Evolutionary conservation across 2,329 filamentous ascomycete genomes (phyloP).

Genomic region (Talaromyces sp.): DNA sequence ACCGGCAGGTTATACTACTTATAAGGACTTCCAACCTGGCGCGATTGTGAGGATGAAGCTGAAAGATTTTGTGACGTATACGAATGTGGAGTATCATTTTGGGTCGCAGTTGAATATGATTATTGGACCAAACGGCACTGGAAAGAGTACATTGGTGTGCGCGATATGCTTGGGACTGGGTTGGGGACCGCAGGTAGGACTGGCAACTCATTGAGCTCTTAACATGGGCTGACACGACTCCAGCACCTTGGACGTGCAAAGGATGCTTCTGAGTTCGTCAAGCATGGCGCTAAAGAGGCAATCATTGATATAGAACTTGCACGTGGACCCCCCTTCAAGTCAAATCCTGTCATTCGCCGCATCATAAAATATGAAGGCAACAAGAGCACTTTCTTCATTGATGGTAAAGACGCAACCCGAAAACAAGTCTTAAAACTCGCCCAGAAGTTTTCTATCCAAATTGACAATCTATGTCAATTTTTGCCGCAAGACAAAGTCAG

Average conservation of each 20-base stretch:
- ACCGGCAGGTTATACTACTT: constrained; percentile 8
- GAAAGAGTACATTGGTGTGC: constrained; percentile 95
- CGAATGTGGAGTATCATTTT: constrained; percentile 81
- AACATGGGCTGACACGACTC: constrained; percentile 16
- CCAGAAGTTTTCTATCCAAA: constrained; percentile 76
- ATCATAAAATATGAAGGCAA: constrained; percentile 80
- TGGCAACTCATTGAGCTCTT: not conserved
- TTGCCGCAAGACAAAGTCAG: constrained; percentile 93
- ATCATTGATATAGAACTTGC: constrained; percentile 88
- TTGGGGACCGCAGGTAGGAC: constrained; percentile 62
- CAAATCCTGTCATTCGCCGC: constrained; percentile 71
- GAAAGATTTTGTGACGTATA: constrained; percentile 91
- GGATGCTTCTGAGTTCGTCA: constrained; percentile 84
- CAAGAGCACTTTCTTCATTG: constrained; percentile 71
- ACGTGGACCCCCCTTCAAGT: constrained; percentile 49
- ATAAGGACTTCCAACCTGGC: constrained; percentile 53
- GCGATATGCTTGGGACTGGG: constrained; percentile 92
- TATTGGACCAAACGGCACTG: constrained; percentile 96
- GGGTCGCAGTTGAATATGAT: constrained; percentile 97
- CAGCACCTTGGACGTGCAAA: constrained; percentile 79
- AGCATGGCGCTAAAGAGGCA: constrained; percentile 74
- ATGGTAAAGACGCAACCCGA: constrained; percentile 59
- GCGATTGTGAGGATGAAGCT: constrained; percentile 85
- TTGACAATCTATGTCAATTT: constrained; percentile 97
- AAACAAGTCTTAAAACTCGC: constrained; percentile 66